These are phyloP conservation scores for Biscogniauxia mediterranea DNA, from an alignment of 2,329 filamentous ascomycete species.

Conservation along the genomic window DNA sequence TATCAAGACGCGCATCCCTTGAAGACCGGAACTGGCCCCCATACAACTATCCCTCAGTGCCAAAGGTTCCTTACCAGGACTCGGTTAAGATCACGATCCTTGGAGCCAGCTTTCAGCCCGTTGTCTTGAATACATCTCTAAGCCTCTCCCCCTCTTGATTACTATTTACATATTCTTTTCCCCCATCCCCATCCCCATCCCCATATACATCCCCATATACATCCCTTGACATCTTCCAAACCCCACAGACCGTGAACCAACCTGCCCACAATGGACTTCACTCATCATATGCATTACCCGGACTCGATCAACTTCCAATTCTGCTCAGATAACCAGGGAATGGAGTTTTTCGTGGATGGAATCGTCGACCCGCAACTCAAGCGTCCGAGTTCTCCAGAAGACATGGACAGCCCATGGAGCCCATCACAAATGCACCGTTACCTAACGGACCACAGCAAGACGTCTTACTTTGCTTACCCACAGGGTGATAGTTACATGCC, in stretches of 20 bases:
- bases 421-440: conserved; percentile 28
- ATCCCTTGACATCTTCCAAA: neutral
- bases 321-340: conserved; percentile 12
- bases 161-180: conserved; percentile 3
- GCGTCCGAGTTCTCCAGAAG: conserved; percentile 18
- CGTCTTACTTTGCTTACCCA: conserved; percentile 24
- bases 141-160: neutral
- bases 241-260: neutral
- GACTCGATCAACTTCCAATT: conserved; percentile 13
- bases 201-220: neutral
- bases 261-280: conserved; percentile 19
- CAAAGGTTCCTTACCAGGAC: conserved; percentile 4
- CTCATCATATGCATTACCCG: conserved; percentile 17
- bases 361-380: conserved; percentile 31
- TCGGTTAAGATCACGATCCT: conserved; percentile 8
- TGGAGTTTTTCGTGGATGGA: conserved; percentile 14
- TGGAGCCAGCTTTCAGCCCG: conserved; percentile 4
- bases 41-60: conserved; percentile 6
- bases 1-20: conserved; percentile 10
- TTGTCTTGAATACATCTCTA: neutral
- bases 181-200: conserved; percentile 1
- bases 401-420: conserved; percentile 18
- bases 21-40: conserved; percentile 6
- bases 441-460: conserved; percentile 29
- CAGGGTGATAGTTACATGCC: conserved; percentile 18